phyloP scores from a whole-genome alignment of 345 rosid species.

The Psidium guajava region DNA sequence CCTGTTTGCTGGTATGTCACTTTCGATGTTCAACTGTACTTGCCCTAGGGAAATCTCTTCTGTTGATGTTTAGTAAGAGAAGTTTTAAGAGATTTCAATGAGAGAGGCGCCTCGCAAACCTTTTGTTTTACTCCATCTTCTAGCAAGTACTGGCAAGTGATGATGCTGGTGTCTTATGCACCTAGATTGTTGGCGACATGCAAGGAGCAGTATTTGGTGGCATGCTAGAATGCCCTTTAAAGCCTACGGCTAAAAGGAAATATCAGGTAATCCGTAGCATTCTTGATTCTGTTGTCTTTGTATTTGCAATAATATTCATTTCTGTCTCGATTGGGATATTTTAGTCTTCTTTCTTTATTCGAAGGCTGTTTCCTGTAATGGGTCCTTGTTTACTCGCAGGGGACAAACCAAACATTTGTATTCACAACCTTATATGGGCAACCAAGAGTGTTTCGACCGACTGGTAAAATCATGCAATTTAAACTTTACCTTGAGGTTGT shows the following conservation, averaged over 20 bases:
- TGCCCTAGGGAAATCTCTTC: not conserved
- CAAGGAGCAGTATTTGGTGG: constrained; percentile 88
- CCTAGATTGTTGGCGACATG: constrained; percentile 70
- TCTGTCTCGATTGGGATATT: not conserved
- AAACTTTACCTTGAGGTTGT: not conserved
- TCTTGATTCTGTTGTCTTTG: not conserved
- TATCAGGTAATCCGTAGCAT: constrained; percentile 47
- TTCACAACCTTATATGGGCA: constrained; percentile 84
- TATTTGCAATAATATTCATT: not conserved
- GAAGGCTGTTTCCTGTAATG: not conserved
- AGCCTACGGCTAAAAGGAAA: constrained; percentile 77
- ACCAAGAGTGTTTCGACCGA: constrained; percentile 88
- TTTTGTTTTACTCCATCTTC: not conserved
- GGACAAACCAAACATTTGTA: constrained; percentile 72
- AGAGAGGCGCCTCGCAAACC: not conserved
- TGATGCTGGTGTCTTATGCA: constrained; percentile 6
- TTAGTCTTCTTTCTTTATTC: not conserved
- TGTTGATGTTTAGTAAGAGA: not conserved
- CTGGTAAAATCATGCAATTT: constrained; percentile 34
- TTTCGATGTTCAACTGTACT: not conserved
- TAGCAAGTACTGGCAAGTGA: not conserved
- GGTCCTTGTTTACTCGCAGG: constrained; percentile 27
- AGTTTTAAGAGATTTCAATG: not conserved
- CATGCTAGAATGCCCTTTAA: constrained; percentile 66
- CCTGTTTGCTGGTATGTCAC: constrained; percentile 62